phyloP scores from a whole-genome alignment of 305 asterid genomes.

The Fraxinus xanthoxyloides region DNA sequence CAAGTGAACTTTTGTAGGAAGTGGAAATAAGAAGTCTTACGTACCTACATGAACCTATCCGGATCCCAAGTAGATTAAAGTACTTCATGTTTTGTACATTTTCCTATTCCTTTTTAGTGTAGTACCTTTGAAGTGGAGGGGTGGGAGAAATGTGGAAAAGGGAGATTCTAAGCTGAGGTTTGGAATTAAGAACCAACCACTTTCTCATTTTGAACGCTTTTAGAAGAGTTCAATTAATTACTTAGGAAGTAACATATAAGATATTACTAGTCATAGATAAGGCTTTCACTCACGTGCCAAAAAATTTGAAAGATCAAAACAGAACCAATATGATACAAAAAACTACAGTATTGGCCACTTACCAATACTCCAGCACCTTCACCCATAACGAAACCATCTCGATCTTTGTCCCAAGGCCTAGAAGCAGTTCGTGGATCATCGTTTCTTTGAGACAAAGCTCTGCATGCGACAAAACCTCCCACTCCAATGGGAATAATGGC shows the following conservation, averaged over 20 bases:
- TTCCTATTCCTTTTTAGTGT: background rate
- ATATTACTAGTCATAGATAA: background rate
- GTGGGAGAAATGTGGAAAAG: background rate
- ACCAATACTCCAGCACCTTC: conserved; percentile 96
- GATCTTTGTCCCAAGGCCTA: conserved; percentile 84
- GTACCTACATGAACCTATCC: background rate
- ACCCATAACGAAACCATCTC: conserved; percentile 91
- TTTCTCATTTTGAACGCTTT: background rate
- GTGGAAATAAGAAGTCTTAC: background rate
- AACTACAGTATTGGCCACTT: conserved; percentile 16
- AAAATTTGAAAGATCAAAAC: background rate
- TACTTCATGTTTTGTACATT: background rate
- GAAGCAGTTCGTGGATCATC: conserved; percentile 80
- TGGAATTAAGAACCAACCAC: background rate
- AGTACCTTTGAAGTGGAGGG: background rate
- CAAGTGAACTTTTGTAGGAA: background rate
- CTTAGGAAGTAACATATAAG: background rate
- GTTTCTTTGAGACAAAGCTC: conserved; percentile 88
- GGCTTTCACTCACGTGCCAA: background rate
- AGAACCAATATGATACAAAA: background rate
- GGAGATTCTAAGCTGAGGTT: background rate
- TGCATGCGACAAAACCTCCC: conserved; percentile 86
- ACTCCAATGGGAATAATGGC: conserved; percentile 71
- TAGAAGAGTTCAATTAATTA: background rate
- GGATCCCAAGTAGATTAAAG: background rate